Base-by-base conservation (phyloP, 345 rosid species). In the Eucalyptus marginata region DNA sequence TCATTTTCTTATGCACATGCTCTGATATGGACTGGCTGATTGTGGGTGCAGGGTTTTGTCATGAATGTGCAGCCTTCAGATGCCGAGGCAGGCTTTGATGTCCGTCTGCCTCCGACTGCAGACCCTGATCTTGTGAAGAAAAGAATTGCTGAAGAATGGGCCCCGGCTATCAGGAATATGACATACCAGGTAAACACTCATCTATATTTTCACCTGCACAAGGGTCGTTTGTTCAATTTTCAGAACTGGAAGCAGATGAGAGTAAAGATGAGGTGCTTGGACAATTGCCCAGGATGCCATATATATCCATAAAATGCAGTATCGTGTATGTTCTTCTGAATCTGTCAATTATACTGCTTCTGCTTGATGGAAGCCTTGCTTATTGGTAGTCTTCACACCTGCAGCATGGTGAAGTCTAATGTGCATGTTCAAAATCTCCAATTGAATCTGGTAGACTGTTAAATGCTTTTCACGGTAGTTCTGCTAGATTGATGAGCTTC, bases 41-140 rank as follows among this genome's bases (percentile, higher is more conserved):
- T 1, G 49, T 85, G 56, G 89, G 71, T 90, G 83, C 56, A 96
- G 98, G 99, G 98, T 7, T 96, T 93, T 93, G 96, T 95, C 87
- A 98, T 98, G 97, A 98, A 96, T 92, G 89, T 96, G 97, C 99
- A 96, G 64, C 99, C 98, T 86, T 96, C 99, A 4, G 99, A 95
- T 33, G 99, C 98, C n/a, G 97, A 95, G 93, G 99, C 98, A 43
- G 99, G 99, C 16, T 97, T 94, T 92, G 96, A 96, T 89, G 11
- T 96, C 79, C 94, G 99, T 92, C 87, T 98, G 90, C 96, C 99
- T 36, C 99, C 99, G 59, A 93, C 95, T 20, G 89, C 93, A 0
- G 99, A 97, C 87, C 97, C 96, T 3, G 95, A 93, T 92, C 89
- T 86, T 88, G 46, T 97, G 81, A 94, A 58, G 91, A 95, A 87